These are phyloP conservation scores for Fusarium sp. DNA, from an alignment of 2,329 filamentous ascomycete species.

Conservation along the genomic window DNA sequence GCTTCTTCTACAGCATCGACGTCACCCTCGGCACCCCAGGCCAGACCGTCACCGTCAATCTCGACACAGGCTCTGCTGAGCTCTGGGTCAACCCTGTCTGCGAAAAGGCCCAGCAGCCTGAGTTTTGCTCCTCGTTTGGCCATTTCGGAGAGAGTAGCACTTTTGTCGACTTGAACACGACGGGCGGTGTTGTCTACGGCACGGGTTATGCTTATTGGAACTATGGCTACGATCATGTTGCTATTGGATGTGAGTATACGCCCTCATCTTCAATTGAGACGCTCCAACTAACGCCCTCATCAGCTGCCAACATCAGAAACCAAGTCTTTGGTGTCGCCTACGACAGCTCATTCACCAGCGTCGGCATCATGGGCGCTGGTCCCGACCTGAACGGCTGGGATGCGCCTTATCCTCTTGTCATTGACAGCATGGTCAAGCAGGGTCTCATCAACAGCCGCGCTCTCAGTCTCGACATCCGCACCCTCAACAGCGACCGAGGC, in stretches of 20 bases:
- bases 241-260: slow-evolving; percentile 48
- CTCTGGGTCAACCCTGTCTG: slow-evolving; percentile 58
- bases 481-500: slow-evolving; percentile 47
- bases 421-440: slow-evolving; percentile 51
- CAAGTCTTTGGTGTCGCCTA: slow-evolving; percentile 53
- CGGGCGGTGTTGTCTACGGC: slow-evolving; percentile 47
- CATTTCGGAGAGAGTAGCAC: slow-evolving; percentile 49
- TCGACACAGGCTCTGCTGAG: slow-evolving; percentile 57
- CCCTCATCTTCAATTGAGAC: neutral
- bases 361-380: slow-evolving; percentile 52
- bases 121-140: slow-evolving; percentile 46
- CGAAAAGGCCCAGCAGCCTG: slow-evolving; percentile 44
- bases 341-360: slow-evolving; percentile 44
- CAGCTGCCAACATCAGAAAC: slow-evolving; percentile 49
- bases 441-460: slow-evolving; percentile 53
- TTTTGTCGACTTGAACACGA: slow-evolving; percentile 43
- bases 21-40: slow-evolving; percentile 53
- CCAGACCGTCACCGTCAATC: slow-evolving; percentile 53
- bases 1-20: slow-evolving; percentile 54
- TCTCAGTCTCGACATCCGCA: slow-evolving; percentile 51
- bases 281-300: slow-evolving; percentile 5
- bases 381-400: slow-evolving; percentile 51
- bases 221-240: slow-evolving; percentile 51
- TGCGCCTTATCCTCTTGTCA: slow-evolving; percentile 49
- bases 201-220: slow-evolving; percentile 49